phyloP scores from a whole-genome alignment of 495 filamentous ascomycete genomes.

The Neurospora cerealis region DNA sequence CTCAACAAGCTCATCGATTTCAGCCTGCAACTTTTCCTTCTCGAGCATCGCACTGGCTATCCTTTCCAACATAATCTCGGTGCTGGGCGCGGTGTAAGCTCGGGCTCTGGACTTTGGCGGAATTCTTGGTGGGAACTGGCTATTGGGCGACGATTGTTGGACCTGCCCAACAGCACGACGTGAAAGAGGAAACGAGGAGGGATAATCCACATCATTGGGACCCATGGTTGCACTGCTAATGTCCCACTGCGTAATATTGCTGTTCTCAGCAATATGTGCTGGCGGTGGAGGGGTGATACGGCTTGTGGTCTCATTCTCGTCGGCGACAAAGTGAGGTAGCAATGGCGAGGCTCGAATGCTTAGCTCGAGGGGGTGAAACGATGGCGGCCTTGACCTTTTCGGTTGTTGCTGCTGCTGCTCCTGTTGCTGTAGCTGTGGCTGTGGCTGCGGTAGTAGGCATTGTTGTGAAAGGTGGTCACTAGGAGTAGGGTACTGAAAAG shows the following conservation, averaged over 20 bases:
- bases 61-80: constrained; percentile 35
- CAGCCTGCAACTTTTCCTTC: constrained; percentile 39
- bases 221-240: constrained; percentile 19
- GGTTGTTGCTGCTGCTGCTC: constrained; percentile 5
- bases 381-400: constrained; percentile 16
- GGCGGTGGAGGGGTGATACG: constrained; percentile 34
- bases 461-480: constrained; percentile 7
- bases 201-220: constrained; percentile 33
- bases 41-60: constrained; percentile 44
- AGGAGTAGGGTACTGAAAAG: constrained; percentile 33
- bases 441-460: not conserved
- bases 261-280: constrained; percentile 22
- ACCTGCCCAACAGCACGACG: constrained; percentile 29
- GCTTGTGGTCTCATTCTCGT: constrained; percentile 9
- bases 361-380: constrained; percentile 64
- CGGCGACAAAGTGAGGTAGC: constrained; percentile 38
- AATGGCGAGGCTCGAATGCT: constrained; percentile 63
- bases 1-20: constrained; percentile 44
- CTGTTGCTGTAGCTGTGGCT: constrained; percentile 6
- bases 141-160: constrained; percentile 15
- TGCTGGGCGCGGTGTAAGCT: constrained; percentile 23
- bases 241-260: constrained; percentile 25
- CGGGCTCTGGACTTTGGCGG: constrained; percentile 24
- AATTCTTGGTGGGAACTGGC: constrained; percentile 15
- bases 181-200: constrained; percentile 42